phyloP scores from a whole-genome alignment of 495 filamentous ascomycete genomes.

The Penicillium cinerascens region DNA sequence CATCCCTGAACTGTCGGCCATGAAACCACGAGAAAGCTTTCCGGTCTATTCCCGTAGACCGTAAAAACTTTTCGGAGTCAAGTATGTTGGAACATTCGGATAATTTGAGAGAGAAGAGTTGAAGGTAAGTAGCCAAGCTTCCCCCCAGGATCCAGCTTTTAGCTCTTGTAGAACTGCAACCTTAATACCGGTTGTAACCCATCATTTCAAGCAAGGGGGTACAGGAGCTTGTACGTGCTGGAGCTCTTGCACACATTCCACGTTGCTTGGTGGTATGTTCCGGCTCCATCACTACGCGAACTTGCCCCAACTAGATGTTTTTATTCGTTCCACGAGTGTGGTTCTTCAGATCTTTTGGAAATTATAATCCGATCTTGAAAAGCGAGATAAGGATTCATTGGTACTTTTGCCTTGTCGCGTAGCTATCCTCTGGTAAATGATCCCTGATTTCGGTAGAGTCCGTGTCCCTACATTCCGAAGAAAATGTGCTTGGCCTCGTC shows the following conservation, averaged over 20 bases:
- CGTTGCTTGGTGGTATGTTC: slow-evolving; percentile 1
- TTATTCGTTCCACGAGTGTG: not conserved
- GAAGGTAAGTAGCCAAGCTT: not conserved
- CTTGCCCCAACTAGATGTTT: not conserved
- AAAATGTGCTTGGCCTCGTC: not conserved
- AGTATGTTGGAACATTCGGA: slow-evolving; percentile 3
- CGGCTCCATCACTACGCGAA: not conserved
- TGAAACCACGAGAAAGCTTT: slow-evolving; percentile 1
- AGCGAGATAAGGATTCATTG: no score
- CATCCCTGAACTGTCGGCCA: slow-evolving; percentile 8
- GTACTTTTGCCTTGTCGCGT: not conserved
- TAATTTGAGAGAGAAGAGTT: not conserved
- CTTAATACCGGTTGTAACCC: not conserved
- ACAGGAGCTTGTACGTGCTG: not conserved
- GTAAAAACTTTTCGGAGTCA: not conserved
- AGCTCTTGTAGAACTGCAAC: not conserved
- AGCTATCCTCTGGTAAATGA: not conserved
- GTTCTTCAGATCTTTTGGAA: not conserved
- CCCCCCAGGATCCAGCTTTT: not conserved
- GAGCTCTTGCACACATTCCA: not conserved
- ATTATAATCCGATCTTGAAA: not conserved
- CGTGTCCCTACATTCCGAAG: slow-evolving; percentile 3
- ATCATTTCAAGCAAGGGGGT: slow-evolving; percentile 1
- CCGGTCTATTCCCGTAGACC: slow-evolving; percentile 7
- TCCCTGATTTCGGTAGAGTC: not conserved